Conservation (phyloP, 1,284 basidiomycete species). For the Moesziomyces sp. region DNA sequence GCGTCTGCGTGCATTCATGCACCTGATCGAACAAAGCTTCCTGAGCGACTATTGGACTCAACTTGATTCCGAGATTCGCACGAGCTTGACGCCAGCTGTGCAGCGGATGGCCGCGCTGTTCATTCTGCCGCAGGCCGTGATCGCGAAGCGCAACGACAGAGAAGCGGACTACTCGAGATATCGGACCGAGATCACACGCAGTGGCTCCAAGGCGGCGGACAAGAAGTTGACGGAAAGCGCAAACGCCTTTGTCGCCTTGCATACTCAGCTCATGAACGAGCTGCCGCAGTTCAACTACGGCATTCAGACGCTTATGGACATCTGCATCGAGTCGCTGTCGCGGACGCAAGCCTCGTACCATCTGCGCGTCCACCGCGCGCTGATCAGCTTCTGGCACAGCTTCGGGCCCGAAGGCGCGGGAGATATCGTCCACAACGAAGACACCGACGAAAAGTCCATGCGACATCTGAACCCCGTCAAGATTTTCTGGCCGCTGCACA, state of each 20-base stretch:
- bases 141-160: constrained; percentile 66
- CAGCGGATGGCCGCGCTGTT: constrained; percentile 63
- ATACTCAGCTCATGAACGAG: constrained; percentile 68
- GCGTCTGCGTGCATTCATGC: constrained; percentile 35
- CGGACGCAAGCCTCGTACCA: constrained; percentile 64
- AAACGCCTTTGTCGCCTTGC: constrained; percentile 66
- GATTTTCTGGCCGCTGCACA: constrained; percentile 52
- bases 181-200: constrained; percentile 38
- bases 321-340: constrained; percentile 65
- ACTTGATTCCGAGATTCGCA: constrained; percentile 48
- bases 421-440: constrained; percentile 36
- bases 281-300: constrained; percentile 68
- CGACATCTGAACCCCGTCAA: constrained; percentile 51
- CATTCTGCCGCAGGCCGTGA: constrained; percentile 57
- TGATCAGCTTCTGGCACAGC: constrained; percentile 45
- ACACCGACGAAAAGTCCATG: constrained; percentile 40
- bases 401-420: constrained; percentile 27
- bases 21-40: constrained; percentile 31
- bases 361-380: constrained; percentile 40
- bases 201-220: constrained; percentile 36
- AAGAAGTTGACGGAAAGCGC: constrained; percentile 58
- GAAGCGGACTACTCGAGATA: constrained; percentile 66
- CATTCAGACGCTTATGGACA: constrained; percentile 65
- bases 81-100: constrained; percentile 47
- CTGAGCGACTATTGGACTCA: constrained; percentile 39